A percentile compares a stretch with the other conserved stretches of the same genome.
Evolutionary conservation across 2,329 filamentous ascomycete genomes (phyloP).

Genomic region (Fusarium nematophilum): DNA sequence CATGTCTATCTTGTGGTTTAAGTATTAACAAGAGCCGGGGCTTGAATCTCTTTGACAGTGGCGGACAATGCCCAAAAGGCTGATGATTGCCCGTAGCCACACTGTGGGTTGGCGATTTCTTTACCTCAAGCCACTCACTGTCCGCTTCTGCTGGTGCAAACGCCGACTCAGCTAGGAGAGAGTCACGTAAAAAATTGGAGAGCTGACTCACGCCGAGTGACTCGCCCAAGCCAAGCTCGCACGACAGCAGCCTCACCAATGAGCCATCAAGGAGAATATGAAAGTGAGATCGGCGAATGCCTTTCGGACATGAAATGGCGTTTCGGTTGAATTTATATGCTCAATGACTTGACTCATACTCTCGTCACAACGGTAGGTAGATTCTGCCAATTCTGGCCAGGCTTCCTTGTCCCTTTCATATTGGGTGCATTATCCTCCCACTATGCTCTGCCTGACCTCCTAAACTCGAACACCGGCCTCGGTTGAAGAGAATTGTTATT

Average conservation of each 20-base stretch:
- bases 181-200: too few species aligned
- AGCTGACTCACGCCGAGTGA: conserved; percentile 44
- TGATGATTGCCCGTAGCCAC: too few species aligned
- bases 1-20: background rate
- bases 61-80: too few species aligned
- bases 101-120: background rate
- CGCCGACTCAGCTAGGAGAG: conserved; percentile 1
- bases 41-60: too few species aligned
- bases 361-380: background rate
- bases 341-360: conserved; percentile 14
- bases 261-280: background rate
- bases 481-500: too few species aligned
- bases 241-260: too few species aligned
- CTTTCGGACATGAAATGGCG: background rate
- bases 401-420: too few species aligned
- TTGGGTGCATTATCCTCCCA: too few species aligned
- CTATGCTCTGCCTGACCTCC: too few species aligned
- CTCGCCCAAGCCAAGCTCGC: conserved; percentile 14
- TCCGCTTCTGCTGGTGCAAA: background rate
- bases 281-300: background rate
- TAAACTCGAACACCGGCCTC: too few species aligned
- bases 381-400: too few species aligned
- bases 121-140: conserved; percentile 8
- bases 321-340: conserved; percentile 14
- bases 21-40: background rate